Percentiles rank a stretch among this genome's conserved stretches.
Evolutionary conservation across 1,139 yeast species (phyloP).

Genomic region (Debaryomycetaceae sp.): DNA sequence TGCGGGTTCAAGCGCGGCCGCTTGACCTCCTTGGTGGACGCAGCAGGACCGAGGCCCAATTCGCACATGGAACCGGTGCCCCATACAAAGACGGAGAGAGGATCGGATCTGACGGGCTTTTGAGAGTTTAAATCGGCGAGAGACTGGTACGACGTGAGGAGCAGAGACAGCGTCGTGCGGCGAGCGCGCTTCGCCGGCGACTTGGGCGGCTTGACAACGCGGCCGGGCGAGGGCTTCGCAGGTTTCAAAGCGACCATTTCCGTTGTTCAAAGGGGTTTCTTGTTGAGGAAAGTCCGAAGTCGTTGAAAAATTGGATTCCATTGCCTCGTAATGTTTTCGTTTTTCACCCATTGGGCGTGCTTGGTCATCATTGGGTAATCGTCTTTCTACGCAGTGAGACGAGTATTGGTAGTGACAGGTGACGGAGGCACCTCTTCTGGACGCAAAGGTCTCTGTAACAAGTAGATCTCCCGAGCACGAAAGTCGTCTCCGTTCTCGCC

Average conservation of each 20-base stretch:
- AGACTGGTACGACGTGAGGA: conserved; percentile 38
- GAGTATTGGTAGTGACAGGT: too few species aligned
- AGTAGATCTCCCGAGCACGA: too few species aligned
- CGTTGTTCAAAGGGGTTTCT: too few species aligned
- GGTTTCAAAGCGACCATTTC: conserved; percentile 34
- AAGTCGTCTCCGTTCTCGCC: too few species aligned
- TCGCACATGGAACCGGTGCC: conserved; percentile 98
- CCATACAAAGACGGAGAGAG: conserved; percentile 78
- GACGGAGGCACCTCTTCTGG: too few species aligned
- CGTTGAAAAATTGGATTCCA: too few species aligned
- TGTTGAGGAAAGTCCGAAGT: too few species aligned
- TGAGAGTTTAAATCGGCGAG: conserved; percentile 34
- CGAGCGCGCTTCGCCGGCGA: conserved; percentile 12
- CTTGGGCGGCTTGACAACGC: conserved; percentile 13
- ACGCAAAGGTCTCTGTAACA: too few species aligned
- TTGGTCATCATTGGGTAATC: too few species aligned
- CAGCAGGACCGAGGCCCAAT: conserved; percentile 84
- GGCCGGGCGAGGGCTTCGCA: conserved; percentile 3
- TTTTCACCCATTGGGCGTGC: too few species aligned
- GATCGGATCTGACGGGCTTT: conserved; percentile 28
- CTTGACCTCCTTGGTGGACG: conserved; percentile 83
- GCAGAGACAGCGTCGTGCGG: conserved; percentile 28
- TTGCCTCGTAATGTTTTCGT: too few species aligned
- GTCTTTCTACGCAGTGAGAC: too few species aligned
- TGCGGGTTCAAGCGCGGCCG: conserved; percentile 87